Percentiles rank a stretch among this genome's conserved stretches.
Evolutionary conservation across 2,329 filamentous ascomycete genomes (phyloP).

Genomic region (Colletotrichum graminicola): DNA sequence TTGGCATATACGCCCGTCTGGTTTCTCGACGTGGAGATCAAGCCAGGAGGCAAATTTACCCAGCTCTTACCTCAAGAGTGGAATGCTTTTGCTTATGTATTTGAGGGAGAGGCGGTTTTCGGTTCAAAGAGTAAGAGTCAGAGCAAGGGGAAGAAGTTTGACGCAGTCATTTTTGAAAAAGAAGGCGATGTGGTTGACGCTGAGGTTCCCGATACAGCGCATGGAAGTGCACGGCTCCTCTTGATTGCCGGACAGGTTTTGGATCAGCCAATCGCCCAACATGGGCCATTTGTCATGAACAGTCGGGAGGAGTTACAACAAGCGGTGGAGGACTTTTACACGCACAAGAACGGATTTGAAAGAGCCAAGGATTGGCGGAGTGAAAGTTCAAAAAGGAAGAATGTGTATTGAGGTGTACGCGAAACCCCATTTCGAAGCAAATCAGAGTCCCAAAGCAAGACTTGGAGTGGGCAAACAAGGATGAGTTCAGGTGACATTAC

Average conservation of each 20-base stretch:
- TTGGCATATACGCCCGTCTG: constrained; percentile 96
- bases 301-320: constrained; percentile 79
- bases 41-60: constrained; percentile 80
- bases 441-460: background rate
- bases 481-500: background rate
- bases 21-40: constrained; percentile 86
- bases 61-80: constrained; percentile 83
- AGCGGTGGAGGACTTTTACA: constrained; percentile 81
- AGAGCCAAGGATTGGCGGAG: constrained; percentile 82
- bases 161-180: constrained; percentile 90
- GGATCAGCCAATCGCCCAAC: constrained; percentile 84
- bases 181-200: constrained; percentile 81
- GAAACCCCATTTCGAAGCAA: background rate
- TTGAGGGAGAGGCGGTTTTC: constrained; percentile 78
- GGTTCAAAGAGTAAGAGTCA: constrained; percentile 53
- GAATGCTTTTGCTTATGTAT: constrained; percentile 90
- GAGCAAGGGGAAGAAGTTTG: constrained; percentile 73
- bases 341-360: constrained; percentile 81
- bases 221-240: constrained; percentile 70
- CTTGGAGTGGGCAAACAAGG: background rate
- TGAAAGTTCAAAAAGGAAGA: constrained; percentile 63
- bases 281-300: constrained; percentile 84
- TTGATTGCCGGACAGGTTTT: constrained; percentile 83
- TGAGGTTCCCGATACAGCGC: constrained; percentile 74
- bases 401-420: background rate